Base-by-base conservation (phyloP, 163 green algal genomes). In the Chlamydomonas reinhardtii region DNA sequence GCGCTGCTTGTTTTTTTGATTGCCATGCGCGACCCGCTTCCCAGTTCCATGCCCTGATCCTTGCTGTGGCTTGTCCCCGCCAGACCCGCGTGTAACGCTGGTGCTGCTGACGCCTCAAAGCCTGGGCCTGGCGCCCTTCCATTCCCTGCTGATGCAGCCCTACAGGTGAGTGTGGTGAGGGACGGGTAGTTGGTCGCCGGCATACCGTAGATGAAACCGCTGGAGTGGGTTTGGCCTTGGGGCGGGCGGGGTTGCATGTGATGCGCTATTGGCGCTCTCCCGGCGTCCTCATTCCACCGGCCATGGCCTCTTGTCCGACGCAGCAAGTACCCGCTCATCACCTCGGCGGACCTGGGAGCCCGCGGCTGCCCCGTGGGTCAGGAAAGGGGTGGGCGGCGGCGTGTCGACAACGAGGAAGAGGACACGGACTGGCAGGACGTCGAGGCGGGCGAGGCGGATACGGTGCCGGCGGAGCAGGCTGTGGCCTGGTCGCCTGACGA, bases 301-400 rank as follows among this genome's bases (percentile, higher is more conserved):
- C 48, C 48, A 17, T 14, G n/a, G n/a, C n/a, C n/a, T n/a, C n/a
- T n/a, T n/a, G n/a, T n/a, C 61, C 37, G 25, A 37, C 74, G 74
- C 74, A 82, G 74, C 74, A 56, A 62, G 31, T 82, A 82, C 74
- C 54, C 74, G 31, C n/a, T 56, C 29, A 82, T 59, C 56, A 82
- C 74, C 34, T 56, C 59, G 19, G 54, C 34, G 31, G 74, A 73
- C 25, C 34, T 82, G 31, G 74, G 74, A 0, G 31, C 32, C 6
- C 48, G 20, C 29, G 74, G 74, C 20, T 82, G 74, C 34, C 32
- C 17, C 74, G n/a, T 35, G 48, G 34, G n/a, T n/a, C n/a, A 22
- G 39, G 39, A 48, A 48, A 5, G 39, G 5, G 8, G 19, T 9
- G 11, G 9, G 14, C 48, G 32, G 29, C 69, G 32, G 29, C 32